These are phyloP conservation scores for Hanseniaspora clermontiae DNA, from an alignment of 805 yeast species.

Conservation along the genomic window DNA sequence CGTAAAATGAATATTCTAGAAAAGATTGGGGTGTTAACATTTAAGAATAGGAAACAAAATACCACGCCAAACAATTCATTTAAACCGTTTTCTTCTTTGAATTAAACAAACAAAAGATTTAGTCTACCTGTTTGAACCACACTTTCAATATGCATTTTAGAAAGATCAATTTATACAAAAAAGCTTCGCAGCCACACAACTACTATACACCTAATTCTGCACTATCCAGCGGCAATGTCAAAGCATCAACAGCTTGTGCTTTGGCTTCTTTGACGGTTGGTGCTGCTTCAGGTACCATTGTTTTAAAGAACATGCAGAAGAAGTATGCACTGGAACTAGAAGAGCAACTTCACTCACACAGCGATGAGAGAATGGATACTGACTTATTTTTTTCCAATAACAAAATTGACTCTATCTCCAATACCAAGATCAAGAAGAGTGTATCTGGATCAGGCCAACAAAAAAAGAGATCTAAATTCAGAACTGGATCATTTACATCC, in stretches of 20 bases:
- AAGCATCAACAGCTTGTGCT: background rate
- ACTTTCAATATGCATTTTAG: constrained; percentile 30
- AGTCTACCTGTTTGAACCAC: too few species aligned
- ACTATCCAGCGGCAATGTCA: background rate
- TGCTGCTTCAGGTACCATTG: constrained; percentile 8
- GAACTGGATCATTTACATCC: background rate
- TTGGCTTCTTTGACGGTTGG: constrained; percentile 10
- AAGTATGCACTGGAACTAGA: background rate
- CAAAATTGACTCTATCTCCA: background rate
- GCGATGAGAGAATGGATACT: background rate
- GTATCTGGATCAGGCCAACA: background rate
- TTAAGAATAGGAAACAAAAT: too few species aligned
- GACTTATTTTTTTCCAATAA: background rate
- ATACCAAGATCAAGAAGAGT: background rate
- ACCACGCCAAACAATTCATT: too few species aligned
- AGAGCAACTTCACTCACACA: background rate
- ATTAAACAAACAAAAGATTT: background rate
- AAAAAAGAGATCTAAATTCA: background rate
- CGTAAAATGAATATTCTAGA: too few species aligned
- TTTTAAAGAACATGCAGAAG: constrained; percentile 6
- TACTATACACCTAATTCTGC: constrained; percentile 9
- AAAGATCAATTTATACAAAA: constrained; percentile 31
- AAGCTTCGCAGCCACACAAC: constrained; percentile 19
- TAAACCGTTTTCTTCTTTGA: too few species aligned
- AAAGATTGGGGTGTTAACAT: too few species aligned